Conservation (phyloP, 140 eudicot genomes). For the Bidens hawaiensis region DNA sequence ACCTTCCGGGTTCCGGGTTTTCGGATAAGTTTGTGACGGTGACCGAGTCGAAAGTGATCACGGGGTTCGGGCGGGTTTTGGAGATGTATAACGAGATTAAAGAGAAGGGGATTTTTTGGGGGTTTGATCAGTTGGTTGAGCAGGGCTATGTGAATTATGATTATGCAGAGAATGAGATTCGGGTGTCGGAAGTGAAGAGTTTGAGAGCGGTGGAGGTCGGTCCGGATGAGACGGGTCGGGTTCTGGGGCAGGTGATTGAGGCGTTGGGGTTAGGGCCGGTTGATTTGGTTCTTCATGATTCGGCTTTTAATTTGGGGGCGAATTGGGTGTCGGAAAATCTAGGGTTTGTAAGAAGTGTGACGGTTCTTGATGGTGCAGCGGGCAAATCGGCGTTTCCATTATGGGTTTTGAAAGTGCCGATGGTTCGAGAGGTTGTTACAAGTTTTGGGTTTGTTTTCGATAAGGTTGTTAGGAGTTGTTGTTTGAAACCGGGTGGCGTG, state of each 20-base stretch:
- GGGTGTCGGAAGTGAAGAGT: slow-evolving; percentile 34
- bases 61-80: slow-evolving; percentile 40
- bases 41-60: slow-evolving; percentile 43
- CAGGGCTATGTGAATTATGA: slow-evolving; percentile 66
- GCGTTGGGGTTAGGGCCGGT: slow-evolving; percentile 64
- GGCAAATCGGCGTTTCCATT: slow-evolving; percentile 54
- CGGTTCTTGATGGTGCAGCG: slow-evolving; percentile 45
- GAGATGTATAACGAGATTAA: slow-evolving; percentile 66
- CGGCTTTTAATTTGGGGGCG: slow-evolving; percentile 66
- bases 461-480: slow-evolving; percentile 44
- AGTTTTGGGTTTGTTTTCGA: slow-evolving; percentile 55
- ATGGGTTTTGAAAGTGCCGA: slow-evolving; percentile 49
- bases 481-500: slow-evolving; percentile 34
- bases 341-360: slow-evolving; percentile 54
- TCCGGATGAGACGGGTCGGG: slow-evolving; percentile 69
- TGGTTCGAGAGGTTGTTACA: slow-evolving; percentile 53
- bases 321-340: slow-evolving; percentile 72
- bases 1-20: slow-evolving; percentile 88
- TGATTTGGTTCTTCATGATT: slow-evolving; percentile 84
- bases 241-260: slow-evolving; percentile 70
- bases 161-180: slow-evolving; percentile 40
- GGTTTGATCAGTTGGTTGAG: slow-evolving; percentile 92
- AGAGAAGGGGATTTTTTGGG: slow-evolving; percentile 91
- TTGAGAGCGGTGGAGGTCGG: slow-evolving; percentile 54
- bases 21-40: slow-evolving; percentile 56